A percentile compares a stretch with the other conserved stretches of the same genome.
phyloP scores from a whole-genome alignment of 2,329 filamentous ascomycete species.

The Ramichloridium luteum region DNA sequence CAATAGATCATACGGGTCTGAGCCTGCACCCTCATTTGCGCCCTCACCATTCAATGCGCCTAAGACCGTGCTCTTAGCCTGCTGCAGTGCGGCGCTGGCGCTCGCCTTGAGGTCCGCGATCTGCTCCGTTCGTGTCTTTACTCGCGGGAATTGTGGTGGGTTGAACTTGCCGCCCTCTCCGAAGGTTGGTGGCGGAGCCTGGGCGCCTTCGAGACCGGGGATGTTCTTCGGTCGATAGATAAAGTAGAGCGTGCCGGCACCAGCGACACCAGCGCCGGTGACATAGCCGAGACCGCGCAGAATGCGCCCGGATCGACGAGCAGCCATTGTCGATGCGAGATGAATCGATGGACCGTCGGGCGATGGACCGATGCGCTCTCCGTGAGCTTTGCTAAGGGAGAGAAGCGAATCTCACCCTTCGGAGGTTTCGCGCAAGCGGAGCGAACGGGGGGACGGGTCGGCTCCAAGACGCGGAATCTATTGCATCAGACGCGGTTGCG shows the following conservation, averaged over 20 bases:
- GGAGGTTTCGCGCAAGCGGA: too few relatives aligned
- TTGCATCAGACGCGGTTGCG: too few relatives aligned
- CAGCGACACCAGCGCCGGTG: conserved; percentile 41
- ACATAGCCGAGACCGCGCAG: conserved; percentile 49
- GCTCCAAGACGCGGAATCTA: too few relatives aligned
- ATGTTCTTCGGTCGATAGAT: conserved; percentile 60
- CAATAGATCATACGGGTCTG: conserved; percentile 57
- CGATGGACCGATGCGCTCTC: too few relatives aligned
- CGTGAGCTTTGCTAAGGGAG: too few relatives aligned
- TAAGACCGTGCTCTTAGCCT: conserved; percentile 34
- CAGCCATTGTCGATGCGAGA: conserved; percentile 17
- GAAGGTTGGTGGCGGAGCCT: conserved; percentile 58
- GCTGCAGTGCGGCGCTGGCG: conserved; percentile 33
- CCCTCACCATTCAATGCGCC: conserved; percentile 24
- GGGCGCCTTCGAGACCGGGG: conserved; percentile 54
- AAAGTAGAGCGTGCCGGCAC: conserved; percentile 47
- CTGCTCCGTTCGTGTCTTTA: conserved; percentile 52
- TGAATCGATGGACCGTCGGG: too few relatives aligned
- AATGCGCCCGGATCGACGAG: conserved; percentile 23
- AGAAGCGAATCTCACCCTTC: too few relatives aligned
- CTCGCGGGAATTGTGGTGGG: conserved; percentile 52
- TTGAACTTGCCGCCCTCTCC: conserved; percentile 55
- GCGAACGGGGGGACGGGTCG: too few relatives aligned
- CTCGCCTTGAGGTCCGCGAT: conserved; percentile 46
- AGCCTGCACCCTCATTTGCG: conserved; percentile 15